These are phyloP conservation scores for Coniochaeta hoffmannii DNA, from an alignment of 2,329 filamentous ascomycete species.

Conservation along the genomic window DNA sequence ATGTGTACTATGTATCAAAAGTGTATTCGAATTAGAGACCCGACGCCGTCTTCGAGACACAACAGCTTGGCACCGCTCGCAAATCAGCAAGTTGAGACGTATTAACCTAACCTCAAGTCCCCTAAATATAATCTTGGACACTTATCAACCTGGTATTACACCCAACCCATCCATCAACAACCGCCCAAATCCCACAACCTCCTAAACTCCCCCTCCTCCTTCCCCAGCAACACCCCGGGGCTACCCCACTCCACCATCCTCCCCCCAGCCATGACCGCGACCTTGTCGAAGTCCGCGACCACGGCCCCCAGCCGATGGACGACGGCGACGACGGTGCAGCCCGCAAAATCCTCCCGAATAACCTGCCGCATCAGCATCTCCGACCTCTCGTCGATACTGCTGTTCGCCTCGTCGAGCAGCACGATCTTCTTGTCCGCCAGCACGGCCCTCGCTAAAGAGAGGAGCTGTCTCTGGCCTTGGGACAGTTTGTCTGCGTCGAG, in stretches of 20 bases:
- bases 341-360: conserved; percentile 7
- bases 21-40: too few species aligned
- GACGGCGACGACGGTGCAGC: conserved; percentile 11
- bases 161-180: too few species aligned
- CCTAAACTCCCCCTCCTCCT: not conserved
- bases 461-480: conserved; percentile 9
- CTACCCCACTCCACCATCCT: not conserved
- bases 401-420: conserved; percentile 9
- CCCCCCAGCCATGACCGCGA: not conserved
- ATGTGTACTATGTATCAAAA: not conserved
- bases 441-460: conserved; percentile 7
- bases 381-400: conserved; percentile 10
- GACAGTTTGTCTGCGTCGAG: conserved; percentile 4
- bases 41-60: too few species aligned
- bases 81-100: too few species aligned
- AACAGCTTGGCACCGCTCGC: too few species aligned
- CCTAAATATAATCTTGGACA: too few species aligned
- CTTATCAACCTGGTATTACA: too few species aligned
- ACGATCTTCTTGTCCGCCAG: conserved; percentile 6
- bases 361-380: conserved; percentile 10
- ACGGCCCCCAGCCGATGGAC: conserved; percentile 14
- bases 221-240: not conserved
- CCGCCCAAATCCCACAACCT: not conserved
- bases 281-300: conserved; percentile 13
- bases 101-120: too few species aligned